Evolutionary conservation across 2,329 filamentous ascomycete genomes (phyloP), one percentile per base, ranked within the genome.

Genomic region (Cladosporium sp.): DNA sequence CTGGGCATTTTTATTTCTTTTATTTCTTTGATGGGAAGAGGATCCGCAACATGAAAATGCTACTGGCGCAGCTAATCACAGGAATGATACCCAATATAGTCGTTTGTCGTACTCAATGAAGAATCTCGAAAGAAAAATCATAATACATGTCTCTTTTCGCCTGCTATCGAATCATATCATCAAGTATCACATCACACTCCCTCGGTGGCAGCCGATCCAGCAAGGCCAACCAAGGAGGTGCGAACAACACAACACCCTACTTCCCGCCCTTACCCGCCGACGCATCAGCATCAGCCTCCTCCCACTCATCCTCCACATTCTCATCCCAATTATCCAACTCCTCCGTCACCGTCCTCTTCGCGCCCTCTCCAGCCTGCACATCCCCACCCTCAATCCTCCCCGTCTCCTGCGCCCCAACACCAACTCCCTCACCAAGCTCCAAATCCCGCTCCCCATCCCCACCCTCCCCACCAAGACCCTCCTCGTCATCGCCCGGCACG

Each of bases 261-360:
- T 47, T 47, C 41, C 41, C 41, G 11, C 41, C 41, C 41, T 47
- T 47, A 21, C 44, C 64, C 74, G 41, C n/a, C 8, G 41, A 12
- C 41, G 47, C 73, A 34, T 66, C 67, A 6, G 74, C 76, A 51
- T 80, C 87, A 34, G 87, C 87, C 2, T 86, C 85, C 61, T 90
- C 87, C 88, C 87, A 90, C 44, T 65, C 63, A 72, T 88, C 86
- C 67, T 87, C 86, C 1, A 82, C 85, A 78, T 97, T 95, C 80
- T 97, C 93, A 74, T 97, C 93, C 93, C 93, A 97, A 71, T 94
- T 92, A 75, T 97, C 93, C 8, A 97, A 86, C 80, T 96, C 92
- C 67, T 94, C 87, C 71, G 96, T 93, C 24, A 96, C 77, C 74
- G 81, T 21, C 89, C 89, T 34, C 85, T 87, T 77, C 92, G 90